Base-by-base conservation (phyloP, 495 filamentous ascomycete genomes). In the Penicillium ochrochloron region DNA sequence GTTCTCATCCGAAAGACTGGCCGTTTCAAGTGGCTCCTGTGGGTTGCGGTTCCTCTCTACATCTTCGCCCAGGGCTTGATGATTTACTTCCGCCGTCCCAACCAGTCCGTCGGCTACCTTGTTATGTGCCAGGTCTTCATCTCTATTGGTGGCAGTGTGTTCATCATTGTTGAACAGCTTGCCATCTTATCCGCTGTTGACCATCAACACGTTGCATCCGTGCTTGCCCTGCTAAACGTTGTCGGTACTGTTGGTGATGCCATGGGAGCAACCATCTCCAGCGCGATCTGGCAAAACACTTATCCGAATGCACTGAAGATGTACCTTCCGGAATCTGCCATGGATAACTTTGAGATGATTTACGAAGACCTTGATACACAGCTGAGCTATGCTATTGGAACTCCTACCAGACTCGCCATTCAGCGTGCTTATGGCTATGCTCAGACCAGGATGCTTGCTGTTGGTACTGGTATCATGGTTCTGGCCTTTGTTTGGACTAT, bases 91-190 rank as follows among this genome's bases (percentile, higher is more conserved):
- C 86, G 90, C 29, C 83, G 85, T 19, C 80, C 85, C 52, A 76
- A 80, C 58, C 75, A 75, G 21, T 66, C 75, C 48, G 72, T 91
- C 39, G 88, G 87, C 12, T 89, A 88, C 68, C 77, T 92, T 37
- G 77, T 91, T 71, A 88, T 90, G 85, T 88, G 83, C 66, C 86
- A 92, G 72, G 86, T 92, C 67, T 85, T 91, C 75, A 88, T 91
- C 68, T 84, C 89, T 35, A 79, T 92, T 42, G 78, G 80, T 17
- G 88, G 87, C 0, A 81, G 83, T 41, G 82, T 80, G 12, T 71
- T 88, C 17, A 73, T 91, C 57, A 86, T 92, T 68, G 77, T 75
- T 64, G 83, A 87, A 68, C 85, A 91, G 65, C 84, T 92, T 39
- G 87, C 88, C 0, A 81, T 85, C 66, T 86, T 92, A 83, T 86